Evolutionary conservation across 2,329 filamentous ascomycete species (phyloP).

Genomic region (Plenodomus biglobosus): DNA sequence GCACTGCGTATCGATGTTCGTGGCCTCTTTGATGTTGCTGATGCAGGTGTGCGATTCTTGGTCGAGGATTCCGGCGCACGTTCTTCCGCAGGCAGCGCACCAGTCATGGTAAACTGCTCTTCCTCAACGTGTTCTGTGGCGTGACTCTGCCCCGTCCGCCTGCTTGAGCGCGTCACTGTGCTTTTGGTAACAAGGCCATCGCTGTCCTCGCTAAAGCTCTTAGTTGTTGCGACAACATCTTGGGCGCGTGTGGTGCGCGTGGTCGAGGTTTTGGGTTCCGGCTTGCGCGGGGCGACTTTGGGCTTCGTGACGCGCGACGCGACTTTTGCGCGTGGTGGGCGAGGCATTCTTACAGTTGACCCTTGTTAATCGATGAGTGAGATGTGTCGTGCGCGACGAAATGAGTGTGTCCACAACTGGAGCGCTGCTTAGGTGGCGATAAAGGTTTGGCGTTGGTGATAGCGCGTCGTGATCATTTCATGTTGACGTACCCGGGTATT

Average conservation of each 20-base stretch:
- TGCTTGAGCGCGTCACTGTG: constrained; percentile 21
- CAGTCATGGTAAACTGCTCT: constrained; percentile 40
- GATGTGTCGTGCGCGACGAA: constrained; percentile 7
- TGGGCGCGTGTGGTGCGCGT: constrained; percentile 10
- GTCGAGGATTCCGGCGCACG: constrained; percentile 1
- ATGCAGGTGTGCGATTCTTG: constrained; percentile 25
- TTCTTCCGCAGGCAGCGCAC: constrained; percentile 33
- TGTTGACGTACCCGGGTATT: constrained; percentile 17
- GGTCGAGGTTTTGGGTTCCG: constrained; percentile 18
- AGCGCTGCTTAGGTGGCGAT: constrained; percentile 6
- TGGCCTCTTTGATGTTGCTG: constrained; percentile 19
- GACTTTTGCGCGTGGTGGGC: constrained; percentile 42
- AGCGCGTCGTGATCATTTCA: constrained; percentile 5
- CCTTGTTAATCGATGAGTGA: neutral
- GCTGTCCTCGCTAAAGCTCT: constrained; percentile 41
- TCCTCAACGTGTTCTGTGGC: constrained; percentile 21
- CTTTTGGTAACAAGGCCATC: constrained; percentile 40
- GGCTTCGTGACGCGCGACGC: constrained; percentile 38
- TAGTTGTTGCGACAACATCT: constrained; percentile 10
- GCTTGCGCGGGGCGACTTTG: constrained; percentile 25
- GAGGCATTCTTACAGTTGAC: constrained; percentile 34
- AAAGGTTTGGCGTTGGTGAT: constrained; percentile 6
- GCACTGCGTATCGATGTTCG: constrained; percentile 23
- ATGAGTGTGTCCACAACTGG: constrained; percentile 4
- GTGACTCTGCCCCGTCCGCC: constrained; percentile 21